Percentiles rank a stretch among this genome's conserved stretches.
Evolutionary conservation across 2,329 filamentous ascomycete genomes (phyloP).

Genomic region (Thielaviopsis populi): DNA sequence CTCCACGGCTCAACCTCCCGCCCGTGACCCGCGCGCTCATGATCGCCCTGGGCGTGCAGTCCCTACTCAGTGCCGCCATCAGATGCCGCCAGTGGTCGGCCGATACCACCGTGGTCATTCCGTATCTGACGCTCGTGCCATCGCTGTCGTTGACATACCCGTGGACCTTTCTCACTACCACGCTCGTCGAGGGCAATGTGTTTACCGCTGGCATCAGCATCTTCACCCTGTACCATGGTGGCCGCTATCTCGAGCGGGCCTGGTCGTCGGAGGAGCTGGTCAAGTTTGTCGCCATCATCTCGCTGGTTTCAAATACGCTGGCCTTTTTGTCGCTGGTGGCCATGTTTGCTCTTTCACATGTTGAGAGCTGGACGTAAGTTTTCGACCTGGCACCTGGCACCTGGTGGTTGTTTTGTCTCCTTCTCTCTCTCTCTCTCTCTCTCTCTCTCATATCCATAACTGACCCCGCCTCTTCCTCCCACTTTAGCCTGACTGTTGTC

Average conservation of each 20-base stretch:
- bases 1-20: constrained; percentile 76
- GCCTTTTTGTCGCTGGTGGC: constrained; percentile 58
- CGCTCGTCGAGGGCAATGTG: constrained; percentile 84
- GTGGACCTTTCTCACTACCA: constrained; percentile 79
- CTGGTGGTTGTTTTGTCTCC: no score
- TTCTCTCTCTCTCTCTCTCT: no score
- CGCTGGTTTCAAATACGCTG: constrained; percentile 65
- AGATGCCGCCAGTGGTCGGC: constrained; percentile 54
- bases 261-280: constrained; percentile 88
- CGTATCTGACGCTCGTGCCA: constrained; percentile 78
- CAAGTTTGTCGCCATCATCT: constrained; percentile 68
- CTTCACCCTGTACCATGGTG: constrained; percentile 75
- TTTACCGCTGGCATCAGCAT: constrained; percentile 68
- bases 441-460: background rate
- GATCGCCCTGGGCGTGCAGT: constrained; percentile 58
- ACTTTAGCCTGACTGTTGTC: constrained; percentile 56
- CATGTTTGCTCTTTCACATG: constrained; percentile 55
- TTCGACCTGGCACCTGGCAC: no score
- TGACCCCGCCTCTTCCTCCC: constrained; percentile 18
- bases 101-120: constrained; percentile 53
- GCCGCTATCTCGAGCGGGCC: constrained; percentile 85
- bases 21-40: constrained; percentile 77
- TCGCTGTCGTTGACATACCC: constrained; percentile 73
- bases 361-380: constrained; percentile 54
- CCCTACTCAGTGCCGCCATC: constrained; percentile 66